Evolutionary conservation across 2,329 filamentous ascomycete species (phyloP).

Genomic region (Cryphonectria radicalis): DNA sequence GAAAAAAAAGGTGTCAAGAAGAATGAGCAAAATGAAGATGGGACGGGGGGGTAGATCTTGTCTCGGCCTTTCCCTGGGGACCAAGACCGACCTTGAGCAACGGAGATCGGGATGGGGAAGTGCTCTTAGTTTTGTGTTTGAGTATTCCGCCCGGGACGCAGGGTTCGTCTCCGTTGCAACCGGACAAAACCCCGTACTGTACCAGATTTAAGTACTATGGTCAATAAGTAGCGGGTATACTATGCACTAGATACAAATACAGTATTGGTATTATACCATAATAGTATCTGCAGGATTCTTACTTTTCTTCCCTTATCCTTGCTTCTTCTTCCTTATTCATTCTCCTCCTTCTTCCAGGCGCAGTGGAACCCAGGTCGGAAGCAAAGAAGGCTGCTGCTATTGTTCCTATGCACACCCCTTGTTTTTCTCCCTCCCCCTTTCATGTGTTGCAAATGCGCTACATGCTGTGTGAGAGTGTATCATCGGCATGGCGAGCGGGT

Average conservation of each 20-base stretch:
- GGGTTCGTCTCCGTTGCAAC: background rate
- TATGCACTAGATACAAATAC: too few relatives aligned
- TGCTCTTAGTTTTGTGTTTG: background rate
- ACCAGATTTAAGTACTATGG: background rate
- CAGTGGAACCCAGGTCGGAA: too few relatives aligned
- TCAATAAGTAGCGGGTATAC: too few relatives aligned
- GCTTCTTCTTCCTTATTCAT: too few relatives aligned
- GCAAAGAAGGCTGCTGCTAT: too few relatives aligned
- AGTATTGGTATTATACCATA: background rate
- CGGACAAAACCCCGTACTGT: background rate
- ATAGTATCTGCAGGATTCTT: too few relatives aligned
- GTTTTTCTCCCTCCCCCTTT: too few relatives aligned
- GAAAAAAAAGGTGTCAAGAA: background rate
- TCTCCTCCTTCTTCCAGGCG: too few relatives aligned
- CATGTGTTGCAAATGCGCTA: too few relatives aligned
- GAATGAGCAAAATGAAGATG: background rate
- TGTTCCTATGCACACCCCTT: too few relatives aligned
- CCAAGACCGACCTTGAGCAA: background rate
- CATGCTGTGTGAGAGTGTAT: background rate
- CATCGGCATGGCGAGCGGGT: background rate
- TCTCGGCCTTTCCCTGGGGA: background rate
- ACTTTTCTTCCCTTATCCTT: too few relatives aligned
- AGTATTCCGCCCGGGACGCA: background rate
- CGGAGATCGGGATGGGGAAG: constrained; percentile 5
- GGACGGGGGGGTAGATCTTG: background rate